These are phyloP conservation scores for Solanum clarkiae DNA, from an alignment of 257 asterid species.

Conservation along the genomic window DNA sequence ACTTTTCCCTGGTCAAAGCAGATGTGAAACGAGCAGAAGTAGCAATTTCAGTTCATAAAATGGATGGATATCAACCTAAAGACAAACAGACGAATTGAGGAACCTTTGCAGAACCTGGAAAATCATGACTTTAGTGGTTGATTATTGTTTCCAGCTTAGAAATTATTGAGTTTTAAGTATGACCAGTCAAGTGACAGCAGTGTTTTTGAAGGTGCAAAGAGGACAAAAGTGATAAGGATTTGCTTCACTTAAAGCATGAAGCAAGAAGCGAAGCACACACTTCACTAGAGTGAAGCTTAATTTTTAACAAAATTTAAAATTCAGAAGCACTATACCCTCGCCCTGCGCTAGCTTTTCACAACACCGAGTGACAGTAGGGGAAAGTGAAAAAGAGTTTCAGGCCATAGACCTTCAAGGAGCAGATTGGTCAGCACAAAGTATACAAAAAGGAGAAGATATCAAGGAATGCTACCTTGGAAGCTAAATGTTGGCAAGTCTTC, in stretches of 20 bases:
- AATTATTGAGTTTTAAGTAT: neutral
- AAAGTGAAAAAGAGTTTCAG: neutral
- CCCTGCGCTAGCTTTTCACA: neutral
- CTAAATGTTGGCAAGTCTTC: neutral
- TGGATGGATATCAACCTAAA: neutral
- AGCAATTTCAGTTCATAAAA: neutral
- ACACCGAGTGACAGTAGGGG: neutral
- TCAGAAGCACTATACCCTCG: neutral
- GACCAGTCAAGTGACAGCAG: neutral
- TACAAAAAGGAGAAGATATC: neutral
- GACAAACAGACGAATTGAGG: neutral
- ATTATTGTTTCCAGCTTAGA: neutral
- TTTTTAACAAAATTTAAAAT: neutral
- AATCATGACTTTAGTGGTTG: neutral
- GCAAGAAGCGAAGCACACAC: neutral
- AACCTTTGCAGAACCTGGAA: neutral
- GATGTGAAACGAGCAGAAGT: neutral
- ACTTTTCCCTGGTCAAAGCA: neutral
- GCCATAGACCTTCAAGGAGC: neutral
- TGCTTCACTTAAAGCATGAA: neutral
- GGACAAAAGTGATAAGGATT: neutral
- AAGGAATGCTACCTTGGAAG: neutral
- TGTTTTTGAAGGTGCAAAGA: neutral
- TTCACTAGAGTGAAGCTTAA: neutral
- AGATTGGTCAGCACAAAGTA: neutral